Conservation (phyloP, 495 filamentous ascomycete genomes). For the Hypoxylon lienhwacheense region DNA sequence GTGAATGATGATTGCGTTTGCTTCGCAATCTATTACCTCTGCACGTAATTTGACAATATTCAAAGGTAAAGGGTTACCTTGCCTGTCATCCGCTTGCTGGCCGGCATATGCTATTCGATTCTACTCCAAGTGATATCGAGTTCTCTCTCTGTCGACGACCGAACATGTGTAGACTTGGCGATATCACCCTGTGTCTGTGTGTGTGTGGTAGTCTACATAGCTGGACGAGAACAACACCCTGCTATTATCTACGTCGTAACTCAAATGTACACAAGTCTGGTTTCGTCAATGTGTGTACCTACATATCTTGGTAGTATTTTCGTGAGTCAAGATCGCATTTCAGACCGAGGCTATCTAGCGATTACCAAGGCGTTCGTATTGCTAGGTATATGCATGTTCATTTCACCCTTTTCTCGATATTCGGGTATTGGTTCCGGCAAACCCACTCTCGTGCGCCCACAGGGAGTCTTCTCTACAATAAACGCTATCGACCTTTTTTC, state of each 20-base stretch:
- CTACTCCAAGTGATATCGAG: constrained; percentile 6
- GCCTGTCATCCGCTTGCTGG: constrained; percentile 4
- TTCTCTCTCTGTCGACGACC: constrained; percentile 13
- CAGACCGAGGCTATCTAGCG: constrained; percentile 14
- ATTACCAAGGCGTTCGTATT: constrained; percentile 20
- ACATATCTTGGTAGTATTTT: constrained; percentile 24
- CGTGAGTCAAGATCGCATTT: constrained; percentile 6
- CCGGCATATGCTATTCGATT: not conserved
- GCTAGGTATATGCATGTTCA: constrained; percentile 8
- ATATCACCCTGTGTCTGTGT: constrained; percentile 5
- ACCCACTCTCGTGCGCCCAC: constrained; percentile 18
- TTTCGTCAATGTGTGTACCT: constrained; percentile 23
- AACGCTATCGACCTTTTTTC: constrained; percentile 8
- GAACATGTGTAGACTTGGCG: constrained; percentile 10
- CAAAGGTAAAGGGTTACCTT: constrained; percentile 1
- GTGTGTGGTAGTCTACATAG: constrained; percentile 2
- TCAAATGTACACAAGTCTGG: constrained; percentile 5
- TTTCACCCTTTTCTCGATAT: constrained; percentile 8
- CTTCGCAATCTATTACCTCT: constrained; percentile 25
- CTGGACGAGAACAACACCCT: constrained; percentile 6
- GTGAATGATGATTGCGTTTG: not conserved
- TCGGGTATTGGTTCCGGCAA: constrained; percentile 24
- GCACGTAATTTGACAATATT: not conserved
- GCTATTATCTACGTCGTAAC: too few relatives aligned
- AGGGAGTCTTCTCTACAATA: constrained; percentile 4